Base-by-base conservation (phyloP, 495 filamentous ascomycete genomes). In the Neurospora sp. region DNA sequence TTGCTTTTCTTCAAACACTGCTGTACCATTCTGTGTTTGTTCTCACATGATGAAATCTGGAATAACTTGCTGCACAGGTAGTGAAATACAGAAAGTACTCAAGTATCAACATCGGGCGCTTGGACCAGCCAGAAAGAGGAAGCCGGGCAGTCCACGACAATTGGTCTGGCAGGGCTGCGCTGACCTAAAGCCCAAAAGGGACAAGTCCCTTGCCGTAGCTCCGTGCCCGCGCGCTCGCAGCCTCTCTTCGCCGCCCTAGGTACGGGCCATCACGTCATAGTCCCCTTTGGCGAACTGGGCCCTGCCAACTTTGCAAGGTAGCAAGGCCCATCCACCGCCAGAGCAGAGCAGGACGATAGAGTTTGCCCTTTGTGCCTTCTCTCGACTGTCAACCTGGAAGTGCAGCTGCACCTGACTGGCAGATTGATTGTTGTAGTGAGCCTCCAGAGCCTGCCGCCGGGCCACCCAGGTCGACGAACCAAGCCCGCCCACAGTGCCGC, bases 181-280 rank as follows among this genome's bases (percentile, higher is more conserved):
- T 61, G 53, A 65, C 53, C 53, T 65, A 65, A 65, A 6, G 27
- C 53, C 27, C 53, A 65, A 65, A 65, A 27, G 14, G 53, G 53
- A 65, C 27, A 65, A 9, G 22, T 10, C 48, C 48, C 48, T 59
- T 59, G 48, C 53, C 53, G 53, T 61, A 31, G 53, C 53, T 31
- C 53, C 12, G 53, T 61, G 53, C 53, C 53, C 69, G 53, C 45
- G 65, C 72, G 65, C 48, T 71, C 61, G 53, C 53, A 61, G 53
- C 53, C 74, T 70, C 74, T 48, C 69, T 48, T 72, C 70, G 69
- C 38, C 45, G 65, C 70, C 72, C 53, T 35, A 65, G 53, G 69
- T 40, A 31, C 44, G 42, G 38, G 70, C 48, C 76, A 72, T 73
- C 74, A 80, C 78, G 78, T 80, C 78, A 80, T 80, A 76, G 77